Base-by-base conservation (phyloP, 345 rosid genomes). In the Raphanus raphanistrum region DNA sequence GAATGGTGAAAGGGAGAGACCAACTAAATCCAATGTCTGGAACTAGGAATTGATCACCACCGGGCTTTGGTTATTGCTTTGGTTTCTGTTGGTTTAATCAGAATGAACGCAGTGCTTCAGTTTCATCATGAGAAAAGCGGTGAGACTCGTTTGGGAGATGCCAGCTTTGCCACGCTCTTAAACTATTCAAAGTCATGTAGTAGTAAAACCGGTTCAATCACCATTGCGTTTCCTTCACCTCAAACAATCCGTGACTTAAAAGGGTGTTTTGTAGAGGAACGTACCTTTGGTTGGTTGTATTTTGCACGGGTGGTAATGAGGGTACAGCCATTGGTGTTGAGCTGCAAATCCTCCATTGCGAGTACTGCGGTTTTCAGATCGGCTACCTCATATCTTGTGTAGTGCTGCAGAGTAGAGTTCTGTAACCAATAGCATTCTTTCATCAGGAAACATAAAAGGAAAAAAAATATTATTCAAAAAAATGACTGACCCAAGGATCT, bases 401-500 rank as follows among this genome's bases (percentile, higher is more conserved):
- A 92, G 84, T 94, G 93, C 78, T 89, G 97, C 76, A 94, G 85
- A 67, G 98, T 92, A 72, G 88, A 86, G 80, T 87, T 92, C 97
- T 94, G 88, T 82, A 80, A 71, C 69, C 68, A 75, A 70, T 2
- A 75, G 7, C 66, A 75, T 43, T 71, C 48, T 71, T 71, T 45
- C 17, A 66, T 80, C 70, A 80, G 64, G 9, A 26, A 27, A 71
- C 16, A n/a, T 3, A 7, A 13, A 71, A 52, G 21, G 21, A 21
- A 21, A 15, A 15, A n/a, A 38, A 38, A 8, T 8, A 74, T 55
- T 16, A 13, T 38, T 62, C 5, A 57, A 70, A 59, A 59, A 78
- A 28, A 72, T 63, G 74, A 68, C 92, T 65, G 69, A 94, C 98
- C 99, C 99, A 94, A n/a, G 99, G 99, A 82, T 90, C 78, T 71